Evolutionary conservation across 768 basidiomycete genomes (phyloP).

Genomic region (Collybiopsis confluens): DNA sequence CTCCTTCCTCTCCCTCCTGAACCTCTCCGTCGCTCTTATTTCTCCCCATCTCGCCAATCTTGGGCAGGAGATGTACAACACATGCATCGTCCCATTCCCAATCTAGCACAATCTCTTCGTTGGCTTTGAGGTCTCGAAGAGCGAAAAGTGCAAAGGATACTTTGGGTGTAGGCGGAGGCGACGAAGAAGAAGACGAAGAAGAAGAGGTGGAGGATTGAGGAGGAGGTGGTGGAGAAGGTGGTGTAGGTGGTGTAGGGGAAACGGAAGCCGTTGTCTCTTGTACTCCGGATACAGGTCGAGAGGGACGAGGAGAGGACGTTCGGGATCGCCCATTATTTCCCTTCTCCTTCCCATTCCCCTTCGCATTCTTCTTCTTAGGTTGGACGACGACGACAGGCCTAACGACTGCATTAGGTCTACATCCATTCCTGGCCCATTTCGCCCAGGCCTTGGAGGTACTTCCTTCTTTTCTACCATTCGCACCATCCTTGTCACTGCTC

Average conservation of each 20-base stretch:
- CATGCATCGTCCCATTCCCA: constrained; percentile 99
- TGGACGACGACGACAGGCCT: constrained; percentile 41
- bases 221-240: background rate
- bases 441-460: constrained; percentile 19
- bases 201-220: constrained; percentile 32
- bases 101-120: constrained; percentile 84
- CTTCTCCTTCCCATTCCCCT: constrained; percentile 25
- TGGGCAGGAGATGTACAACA: constrained; percentile 71
- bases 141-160: constrained; percentile 82
- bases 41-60: no score
- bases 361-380: no score
- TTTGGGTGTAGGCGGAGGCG: constrained; percentile 10
- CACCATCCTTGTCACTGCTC: constrained; percentile 25
- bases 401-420: constrained; percentile 63
- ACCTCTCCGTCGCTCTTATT: no score
- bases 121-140: constrained; percentile 61
- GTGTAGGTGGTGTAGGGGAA: background rate
- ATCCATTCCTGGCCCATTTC: constrained; percentile 62
- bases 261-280: no score
- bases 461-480: constrained; percentile 22
- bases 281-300: no score
- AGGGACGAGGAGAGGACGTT: no score
- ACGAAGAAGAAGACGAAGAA: background rate
- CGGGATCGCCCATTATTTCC: no score
- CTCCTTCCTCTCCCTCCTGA: no score